Conservation (phyloP, 73 alveolate species). For the Paramecium biaurelia region DNA sequence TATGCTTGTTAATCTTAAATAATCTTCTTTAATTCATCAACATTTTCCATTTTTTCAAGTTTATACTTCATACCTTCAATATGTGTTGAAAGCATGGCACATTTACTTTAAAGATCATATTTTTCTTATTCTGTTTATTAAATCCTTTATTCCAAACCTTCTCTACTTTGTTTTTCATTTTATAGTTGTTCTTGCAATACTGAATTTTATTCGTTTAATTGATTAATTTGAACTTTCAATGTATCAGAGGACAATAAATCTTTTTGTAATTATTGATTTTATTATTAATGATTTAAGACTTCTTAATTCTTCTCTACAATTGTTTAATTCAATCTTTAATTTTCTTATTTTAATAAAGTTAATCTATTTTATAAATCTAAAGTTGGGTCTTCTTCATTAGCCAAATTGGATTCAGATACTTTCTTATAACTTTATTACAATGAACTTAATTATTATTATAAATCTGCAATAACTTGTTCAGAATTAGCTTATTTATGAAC, state of each 20-base stretch:
- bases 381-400: conserved; percentile 15
- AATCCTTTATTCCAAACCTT: not conserved
- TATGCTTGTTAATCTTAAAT: not conserved
- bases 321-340: not conserved
- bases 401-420: not conserved
- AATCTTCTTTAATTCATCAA: not conserved
- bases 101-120: conserved; percentile 29
- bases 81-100: conserved; percentile 45
- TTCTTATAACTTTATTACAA: not conserved
- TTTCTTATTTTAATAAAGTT: not conserved
- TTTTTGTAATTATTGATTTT: not conserved
- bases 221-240: not conserved
- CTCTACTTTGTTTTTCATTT: not conserved
- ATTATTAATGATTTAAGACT: not conserved
- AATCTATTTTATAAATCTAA: not conserved
- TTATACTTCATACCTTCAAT: conserved; percentile 4
- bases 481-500: not conserved
- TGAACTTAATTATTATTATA: not conserved
- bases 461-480: not conserved
- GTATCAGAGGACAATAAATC: not conserved
- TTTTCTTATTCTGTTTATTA: conserved; percentile 24
- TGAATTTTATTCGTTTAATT: not conserved
- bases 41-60: conserved; percentile 21
- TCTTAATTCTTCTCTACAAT: not conserved
- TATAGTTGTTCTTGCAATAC: not conserved